phyloP scores from a whole-genome alignment of 1,284 basidiomycete genomes.

The Omphalotus olearius region DNA sequence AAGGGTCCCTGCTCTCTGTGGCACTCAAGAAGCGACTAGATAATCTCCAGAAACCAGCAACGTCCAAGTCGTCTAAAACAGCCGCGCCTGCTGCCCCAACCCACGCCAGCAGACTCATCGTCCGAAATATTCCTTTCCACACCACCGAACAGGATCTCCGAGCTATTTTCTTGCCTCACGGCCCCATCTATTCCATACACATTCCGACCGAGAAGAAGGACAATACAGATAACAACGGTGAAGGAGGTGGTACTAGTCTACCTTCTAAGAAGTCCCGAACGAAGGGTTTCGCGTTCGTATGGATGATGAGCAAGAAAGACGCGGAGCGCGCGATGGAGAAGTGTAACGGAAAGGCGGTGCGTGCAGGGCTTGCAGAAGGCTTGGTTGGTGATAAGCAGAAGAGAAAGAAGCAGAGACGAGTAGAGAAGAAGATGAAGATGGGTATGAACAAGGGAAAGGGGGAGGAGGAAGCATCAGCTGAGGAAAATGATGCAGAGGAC shows the following conservation, averaged over 20 bases:
- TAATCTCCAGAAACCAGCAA: slow-evolving; percentile 52
- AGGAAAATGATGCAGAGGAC: slow-evolving; percentile 29
- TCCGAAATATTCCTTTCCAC: slow-evolving; percentile 87
- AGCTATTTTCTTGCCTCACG: slow-evolving; percentile 84
- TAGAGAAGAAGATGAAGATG: slow-evolving; percentile 51
- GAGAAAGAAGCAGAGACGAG: slow-evolving; percentile 60
- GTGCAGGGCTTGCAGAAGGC: slow-evolving; percentile 62
- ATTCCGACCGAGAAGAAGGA: slow-evolving; percentile 51
- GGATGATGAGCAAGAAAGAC: slow-evolving; percentile 86
- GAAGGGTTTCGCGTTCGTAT: slow-evolving; percentile 94
- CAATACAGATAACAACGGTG: slow-evolving; percentile 20
- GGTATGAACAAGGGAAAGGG: slow-evolving; percentile 30
- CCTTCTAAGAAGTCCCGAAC: slow-evolving; percentile 30
- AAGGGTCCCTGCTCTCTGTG: slow-evolving; percentile 84
- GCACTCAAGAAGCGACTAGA: slow-evolving; percentile 82
- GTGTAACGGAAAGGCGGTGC: slow-evolving; percentile 77
- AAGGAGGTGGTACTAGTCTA: slow-evolving; percentile 13
- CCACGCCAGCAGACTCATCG: slow-evolving; percentile 81
- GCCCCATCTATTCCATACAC: slow-evolving; percentile 84
- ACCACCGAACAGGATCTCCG: slow-evolving; percentile 85
- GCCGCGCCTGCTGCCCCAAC: slow-evolving; percentile 40
- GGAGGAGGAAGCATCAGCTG: slow-evolving; percentile 26
- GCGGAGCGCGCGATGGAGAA: slow-evolving; percentile 82
- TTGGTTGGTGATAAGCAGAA: slow-evolving; percentile 73
- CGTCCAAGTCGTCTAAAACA: slow-evolving; percentile 25